Base-by-base conservation (phyloP, 805 yeast species). In the Lachancea waltii region DNA sequence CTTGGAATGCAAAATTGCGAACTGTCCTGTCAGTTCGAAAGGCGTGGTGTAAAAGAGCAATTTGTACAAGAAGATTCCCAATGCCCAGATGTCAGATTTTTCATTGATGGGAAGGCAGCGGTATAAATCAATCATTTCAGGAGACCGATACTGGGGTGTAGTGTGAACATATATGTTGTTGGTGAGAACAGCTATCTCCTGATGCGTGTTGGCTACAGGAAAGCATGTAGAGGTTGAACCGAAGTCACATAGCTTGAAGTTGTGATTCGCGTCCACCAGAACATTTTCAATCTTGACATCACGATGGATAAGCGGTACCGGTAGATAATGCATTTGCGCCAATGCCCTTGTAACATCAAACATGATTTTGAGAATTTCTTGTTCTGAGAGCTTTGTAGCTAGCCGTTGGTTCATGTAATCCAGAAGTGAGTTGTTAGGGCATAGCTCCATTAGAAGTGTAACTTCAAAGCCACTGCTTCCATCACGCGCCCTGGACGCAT, bases 201-300 rank as follows among this genome's bases (percentile, higher is more conserved):
- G 74, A 2, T 96, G 96, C 2, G 94, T 83, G 14, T 82, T 65
- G 6, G 84, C 58, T 55, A 77, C 74, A 0, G 80, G 71, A 15
- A 50, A 45, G 35, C 60, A 52, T 15, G 43, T 39, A 7, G 85
- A 72, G 1, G 92, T 81, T 1, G 96, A 85, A 3, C 98, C 98
- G 63, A 92, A 92, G 64, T 92, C 98, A 54, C 95, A 84, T 16
- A 92, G 65, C 57, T 87, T 89, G 65, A 82, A 92, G 48, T 72
- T 70, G 42, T 79, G 76, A 2, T 70, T 58, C 3, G 72, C 64
- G 57, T 85, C 87, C 25, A 92, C 84, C 41, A 90, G 68, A 14
- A 90, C 96, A 60, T 90, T 92, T 57, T 90, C 97, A 46, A 92
- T 87, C 65, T 92, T 92, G 48, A 90, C 77, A 64, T 92, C 97